These are phyloP conservation scores for Daldinia childiae DNA, from an alignment of 495 filamentous ascomycete species.

Conservation along the genomic window DNA sequence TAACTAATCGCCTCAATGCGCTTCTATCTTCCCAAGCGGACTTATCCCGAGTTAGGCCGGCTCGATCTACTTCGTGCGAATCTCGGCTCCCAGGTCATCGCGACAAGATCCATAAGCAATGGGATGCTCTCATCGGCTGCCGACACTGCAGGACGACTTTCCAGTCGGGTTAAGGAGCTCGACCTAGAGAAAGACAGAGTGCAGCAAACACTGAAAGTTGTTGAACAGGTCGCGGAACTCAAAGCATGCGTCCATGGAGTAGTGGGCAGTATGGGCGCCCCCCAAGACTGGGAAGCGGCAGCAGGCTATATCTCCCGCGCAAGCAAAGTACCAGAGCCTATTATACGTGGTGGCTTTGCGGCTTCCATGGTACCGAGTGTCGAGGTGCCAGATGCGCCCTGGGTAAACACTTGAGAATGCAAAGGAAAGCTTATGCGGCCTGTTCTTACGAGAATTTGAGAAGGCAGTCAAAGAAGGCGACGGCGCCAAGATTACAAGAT, in stretches of 20 bases:
- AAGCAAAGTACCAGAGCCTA: slow-evolving; percentile 77
- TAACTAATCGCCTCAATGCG: slow-evolving; percentile 77
- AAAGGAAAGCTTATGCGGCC: slow-evolving; percentile 82
- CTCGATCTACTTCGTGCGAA: slow-evolving; percentile 90
- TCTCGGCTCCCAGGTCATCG: slow-evolving; percentile 86
- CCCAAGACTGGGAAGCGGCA: slow-evolving; percentile 98
- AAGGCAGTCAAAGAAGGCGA: slow-evolving; percentile 87
- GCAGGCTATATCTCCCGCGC: slow-evolving; percentile 88
- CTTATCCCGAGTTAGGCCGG: slow-evolving; percentile 81
- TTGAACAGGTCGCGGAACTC: slow-evolving; percentile 95
- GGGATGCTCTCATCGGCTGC: slow-evolving; percentile 86
- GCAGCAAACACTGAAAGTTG: slow-evolving; percentile 86
- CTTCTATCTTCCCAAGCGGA: slow-evolving; percentile 83
- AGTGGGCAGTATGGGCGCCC: slow-evolving; percentile 92
- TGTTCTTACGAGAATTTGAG: slow-evolving; percentile 95
- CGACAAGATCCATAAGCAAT: slow-evolving; percentile 84
- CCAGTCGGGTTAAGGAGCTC: slow-evolving; percentile 81
- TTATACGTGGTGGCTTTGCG: slow-evolving; percentile 87
- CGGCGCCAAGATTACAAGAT: slow-evolving; percentile 87
- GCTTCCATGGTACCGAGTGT: slow-evolving; percentile 93
- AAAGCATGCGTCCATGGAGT: slow-evolving; percentile 97
- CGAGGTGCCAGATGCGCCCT: slow-evolving; percentile 91
- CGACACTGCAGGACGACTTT: slow-evolving; percentile 85
- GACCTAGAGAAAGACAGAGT: slow-evolving; percentile 92
- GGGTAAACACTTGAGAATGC: slow-evolving; percentile 85